phyloP scores from a whole-genome alignment of 2,329 filamentous ascomycete species.

The Fonsecaea multimorphosa region DNA sequence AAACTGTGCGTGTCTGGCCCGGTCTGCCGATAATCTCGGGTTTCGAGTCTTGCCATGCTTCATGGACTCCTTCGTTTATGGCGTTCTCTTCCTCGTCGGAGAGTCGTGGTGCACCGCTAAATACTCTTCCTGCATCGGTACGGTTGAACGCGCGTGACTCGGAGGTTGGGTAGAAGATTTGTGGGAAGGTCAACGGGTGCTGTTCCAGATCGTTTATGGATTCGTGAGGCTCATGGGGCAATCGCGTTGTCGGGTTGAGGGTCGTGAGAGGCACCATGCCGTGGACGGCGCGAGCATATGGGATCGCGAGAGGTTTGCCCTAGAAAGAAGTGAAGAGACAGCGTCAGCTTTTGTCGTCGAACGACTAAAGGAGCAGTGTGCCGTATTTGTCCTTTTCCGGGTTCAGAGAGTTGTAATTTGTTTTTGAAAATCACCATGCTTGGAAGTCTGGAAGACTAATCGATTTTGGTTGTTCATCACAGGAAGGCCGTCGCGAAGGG shows the following conservation, averaged over 20 bases:
- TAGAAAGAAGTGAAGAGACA: conserved; percentile 47
- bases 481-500: conserved; percentile 13
- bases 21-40: conserved; percentile 53
- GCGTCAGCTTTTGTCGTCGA: conserved; percentile 8
- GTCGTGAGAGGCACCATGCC: conserved; percentile 78
- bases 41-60: conserved; percentile 42
- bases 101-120: conserved; percentile 55
- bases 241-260: conserved; percentile 47
- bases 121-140: conserved; percentile 67
- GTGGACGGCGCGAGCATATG: conserved; percentile 77
- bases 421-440: conserved; percentile 74
- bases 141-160: conserved; percentile 70
- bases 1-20: conserved; percentile 53
- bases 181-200: conserved; percentile 60
- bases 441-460: conserved; percentile 99
- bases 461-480: conserved; percentile 79
- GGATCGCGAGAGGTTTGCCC: conserved; percentile 76
- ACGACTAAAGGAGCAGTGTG: neutral
- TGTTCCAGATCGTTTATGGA: conserved; percentile 69
- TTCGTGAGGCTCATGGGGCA: conserved; percentile 58
- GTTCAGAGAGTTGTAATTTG: conserved; percentile 76
- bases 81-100: conserved; percentile 45
- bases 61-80: conserved; percentile 38
- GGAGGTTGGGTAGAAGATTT: conserved; percentile 68
- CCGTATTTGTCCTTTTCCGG: conserved; percentile 22